These are phyloP conservation scores for Didymella lethalis DNA, from an alignment of 2,329 filamentous ascomycete species.

Conservation along the genomic window DNA sequence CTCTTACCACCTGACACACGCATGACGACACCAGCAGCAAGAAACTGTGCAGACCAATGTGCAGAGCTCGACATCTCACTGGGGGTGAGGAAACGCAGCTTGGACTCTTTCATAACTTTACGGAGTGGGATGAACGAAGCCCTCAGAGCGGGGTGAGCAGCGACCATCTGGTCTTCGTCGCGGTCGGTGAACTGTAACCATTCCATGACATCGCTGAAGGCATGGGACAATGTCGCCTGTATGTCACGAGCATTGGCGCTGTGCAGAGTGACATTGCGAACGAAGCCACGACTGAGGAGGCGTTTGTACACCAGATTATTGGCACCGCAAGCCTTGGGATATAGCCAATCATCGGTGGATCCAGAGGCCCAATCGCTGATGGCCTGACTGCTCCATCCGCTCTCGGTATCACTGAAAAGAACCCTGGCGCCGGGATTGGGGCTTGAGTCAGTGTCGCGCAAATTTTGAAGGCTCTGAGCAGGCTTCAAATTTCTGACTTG, in stretches of 20 bases:
- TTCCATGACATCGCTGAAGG: slow-evolving; percentile 65
- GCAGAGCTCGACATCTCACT: slow-evolving; percentile 77
- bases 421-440: slow-evolving; percentile 26
- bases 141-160: slow-evolving; percentile 63
- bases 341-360: slow-evolving; percentile 65
- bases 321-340: slow-evolving; percentile 72
- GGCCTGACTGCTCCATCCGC: slow-evolving; percentile 58
- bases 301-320: slow-evolving; percentile 71
- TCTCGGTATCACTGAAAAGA: slow-evolving; percentile 48
- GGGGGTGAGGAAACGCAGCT: slow-evolving; percentile 73
- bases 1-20: slow-evolving; percentile 67
- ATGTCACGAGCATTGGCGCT: slow-evolving; percentile 73
- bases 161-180: slow-evolving; percentile 38
- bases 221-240: slow-evolving; percentile 66
- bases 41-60: slow-evolving; percentile 74
- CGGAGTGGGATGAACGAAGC: slow-evolving; percentile 78
- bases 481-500: slow-evolving; percentile 41
- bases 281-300: slow-evolving; percentile 76
- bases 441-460: slow-evolving; percentile 39
- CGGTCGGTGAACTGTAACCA: slow-evolving; percentile 40
- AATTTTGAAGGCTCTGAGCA: slow-evolving; percentile 8
- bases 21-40: slow-evolving; percentile 77
- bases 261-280: slow-evolving; percentile 69
- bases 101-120: slow-evolving; percentile 77
- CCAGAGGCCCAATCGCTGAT: slow-evolving; percentile 60